These are phyloP conservation scores for Nowakowskiella sp. DNA, from an alignment of 192 early-diverging fungal species.

Conservation along the genomic window DNA sequence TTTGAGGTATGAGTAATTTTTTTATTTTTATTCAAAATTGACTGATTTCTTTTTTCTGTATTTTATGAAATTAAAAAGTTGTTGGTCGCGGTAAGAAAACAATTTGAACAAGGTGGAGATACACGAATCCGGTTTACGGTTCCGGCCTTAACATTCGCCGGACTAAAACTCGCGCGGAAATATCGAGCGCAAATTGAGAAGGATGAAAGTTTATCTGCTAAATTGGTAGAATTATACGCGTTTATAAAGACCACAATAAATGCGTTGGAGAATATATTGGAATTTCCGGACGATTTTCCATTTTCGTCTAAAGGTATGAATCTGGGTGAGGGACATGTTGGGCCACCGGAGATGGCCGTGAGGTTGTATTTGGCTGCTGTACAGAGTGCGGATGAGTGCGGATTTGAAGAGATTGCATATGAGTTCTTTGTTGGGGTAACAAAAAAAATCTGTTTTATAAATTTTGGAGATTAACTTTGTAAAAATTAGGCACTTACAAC, in stretches of 20 bases:
- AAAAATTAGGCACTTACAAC: conserved; percentile 71
- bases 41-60: conserved; percentile 5
- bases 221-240: conserved; percentile 51
- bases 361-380: conserved; percentile 82
- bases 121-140: conserved; percentile 88
- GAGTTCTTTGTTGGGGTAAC: conserved; percentile 86
- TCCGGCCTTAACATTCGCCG: conserved; percentile 70
- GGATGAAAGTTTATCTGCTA: conserved; percentile 8
- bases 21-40: not conserved
- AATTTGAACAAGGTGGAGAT: conserved; percentile 82
- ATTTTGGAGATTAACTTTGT: not conserved
- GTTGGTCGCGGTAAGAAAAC: conserved; percentile 71
- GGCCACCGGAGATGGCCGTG: conserved; percentile 53
- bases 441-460: not conserved
- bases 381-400: conserved; percentile 72
- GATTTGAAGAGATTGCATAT: conserved; percentile 90
- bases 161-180: conserved; percentile 53
- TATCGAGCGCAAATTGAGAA: conserved; percentile 20
- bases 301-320: too few relatives aligned
- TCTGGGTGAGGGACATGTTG: conserved; percentile 28
- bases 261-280: conserved; percentile 55
- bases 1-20: conserved; percentile 45
- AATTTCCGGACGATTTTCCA: too few relatives aligned
- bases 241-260: conserved; percentile 84
- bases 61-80: conserved; percentile 37